Percentiles rank a stretch among this genome's conserved stretches.
Evolutionary conservation across 495 filamentous ascomycete genomes (phyloP).

Genomic region (Aspergillus diversus): DNA sequence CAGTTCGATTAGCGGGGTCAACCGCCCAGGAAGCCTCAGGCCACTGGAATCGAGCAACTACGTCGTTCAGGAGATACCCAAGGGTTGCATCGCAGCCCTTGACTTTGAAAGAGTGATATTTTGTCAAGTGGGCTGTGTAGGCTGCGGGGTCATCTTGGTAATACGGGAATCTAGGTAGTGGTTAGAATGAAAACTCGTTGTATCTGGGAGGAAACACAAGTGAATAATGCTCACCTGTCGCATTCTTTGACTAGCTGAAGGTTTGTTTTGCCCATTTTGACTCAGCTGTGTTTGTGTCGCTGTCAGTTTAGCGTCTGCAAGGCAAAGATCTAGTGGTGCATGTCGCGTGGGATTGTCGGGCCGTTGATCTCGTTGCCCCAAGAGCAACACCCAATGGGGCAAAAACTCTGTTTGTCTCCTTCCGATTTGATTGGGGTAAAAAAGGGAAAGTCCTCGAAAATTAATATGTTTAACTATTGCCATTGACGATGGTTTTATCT

Average conservation of each 20-base stretch:
- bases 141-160: conserved; percentile 55
- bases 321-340: neutral
- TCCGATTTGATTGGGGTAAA: too few species aligned
- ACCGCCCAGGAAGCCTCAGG: conserved; percentile 53
- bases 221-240: conserved; percentile 57
- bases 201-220: neutral
- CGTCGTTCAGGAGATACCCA: conserved; percentile 63
- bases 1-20: conserved; percentile 48
- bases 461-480: too few species aligned
- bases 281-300: neutral
- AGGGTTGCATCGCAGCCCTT: conserved; percentile 53
- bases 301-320: neutral
- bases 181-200: conserved; percentile 15
- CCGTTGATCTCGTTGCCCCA: too few species aligned
- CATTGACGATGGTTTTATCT: too few species aligned
- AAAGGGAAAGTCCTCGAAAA: too few species aligned
- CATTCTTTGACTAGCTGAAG: conserved; percentile 60
- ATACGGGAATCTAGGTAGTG: conserved; percentile 66
- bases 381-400: too few species aligned
- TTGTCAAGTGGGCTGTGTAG: conserved; percentile 50
- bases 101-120: conserved; percentile 60
- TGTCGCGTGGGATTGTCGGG: too few species aligned
- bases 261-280: conserved; percentile 51
- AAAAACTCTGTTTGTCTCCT: too few species aligned
- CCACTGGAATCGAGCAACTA: conserved; percentile 63